A percentile compares a stretch with the other conserved stretches of the same genome.
These are phyloP conservation scores for Thymus quinquecostatus DNA, from an alignment of 257 asterid species.

Conservation along the genomic window DNA sequence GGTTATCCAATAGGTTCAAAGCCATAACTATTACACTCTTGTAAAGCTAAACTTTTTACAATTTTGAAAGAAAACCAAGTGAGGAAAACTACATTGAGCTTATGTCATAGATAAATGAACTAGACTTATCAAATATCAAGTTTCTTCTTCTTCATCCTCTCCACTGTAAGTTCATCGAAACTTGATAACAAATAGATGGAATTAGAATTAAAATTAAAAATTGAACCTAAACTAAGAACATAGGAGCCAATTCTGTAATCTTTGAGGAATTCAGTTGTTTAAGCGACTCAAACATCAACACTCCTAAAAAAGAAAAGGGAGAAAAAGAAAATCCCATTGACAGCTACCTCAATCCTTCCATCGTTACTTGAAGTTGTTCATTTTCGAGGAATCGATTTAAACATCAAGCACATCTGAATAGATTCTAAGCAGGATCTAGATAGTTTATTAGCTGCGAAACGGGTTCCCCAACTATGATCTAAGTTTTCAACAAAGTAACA, in stretches of 20 bases:
- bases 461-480: not conserved
- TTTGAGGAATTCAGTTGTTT: not conserved
- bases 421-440: not conserved
- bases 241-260: not conserved
- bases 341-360: not conserved
- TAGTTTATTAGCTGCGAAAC: not conserved
- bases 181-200: not conserved
- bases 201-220: not conserved
- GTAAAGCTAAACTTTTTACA: not conserved
- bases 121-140: not conserved
- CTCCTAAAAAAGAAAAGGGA: not conserved
- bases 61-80: not conserved
- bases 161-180: not conserved
- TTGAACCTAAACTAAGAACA: not conserved
- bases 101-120: too few relatives aligned
- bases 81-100: not conserved
- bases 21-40: not conserved
- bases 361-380: not conserved
- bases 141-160: not conserved
- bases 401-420: not conserved
- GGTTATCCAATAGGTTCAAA: not conserved
- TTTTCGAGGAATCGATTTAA: not conserved
- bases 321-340: not conserved
- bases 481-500: not conserved
- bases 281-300: not conserved